Evolutionary conservation across 305 asterid species (phyloP), one percentile per base, ranked within the genome.

Genomic region (Rubia tinctorum): DNA sequence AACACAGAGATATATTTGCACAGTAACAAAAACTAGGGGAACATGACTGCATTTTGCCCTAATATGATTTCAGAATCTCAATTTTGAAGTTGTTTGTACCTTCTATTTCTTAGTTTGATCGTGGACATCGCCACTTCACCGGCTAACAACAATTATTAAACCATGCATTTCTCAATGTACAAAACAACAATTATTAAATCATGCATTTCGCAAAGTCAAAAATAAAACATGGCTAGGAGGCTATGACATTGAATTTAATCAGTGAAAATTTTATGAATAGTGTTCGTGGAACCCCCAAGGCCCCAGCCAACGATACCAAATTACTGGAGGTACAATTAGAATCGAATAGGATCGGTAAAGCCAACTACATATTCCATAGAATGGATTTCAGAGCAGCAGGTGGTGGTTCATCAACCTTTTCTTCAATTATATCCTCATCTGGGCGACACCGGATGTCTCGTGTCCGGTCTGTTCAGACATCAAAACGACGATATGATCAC

Each of bases 321-420:
- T 14, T 13, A 61, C 63, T 30, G 73, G 64, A 68, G 15, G 5
- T 66, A 62, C 40, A 62, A 62, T 62, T 17, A 34, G 18, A 62
- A 62, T 62, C 43, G 2, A 53, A 62, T 7, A 3, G 66, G 39
- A 53, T 10, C 22, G 59, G 22, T 53, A 53, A 53, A 53, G 59
- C 59, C 59, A 53, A 53, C 22, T 53, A 53, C 18, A 53, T 53
- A 53, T 60, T 60, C 37, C 66, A 60, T 60, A 39, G 6, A 22
- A 43, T 43, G 17, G 51, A 12, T n/a, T 66, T 43, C 71, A 66
- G 47, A 66, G 13, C 56, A 42, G 56, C 45, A 66, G 55, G 30
- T 34, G 49, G 56, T 67, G 39, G 71, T 20, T 67, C 56, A 67
- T 14, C 58, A 67, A 14, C 10, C 66, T 22, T 43, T 67, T 20